phyloP scores from a whole-genome alignment of 352 stramenopile genomes.

The Thraustochytrium striatum region DNA sequence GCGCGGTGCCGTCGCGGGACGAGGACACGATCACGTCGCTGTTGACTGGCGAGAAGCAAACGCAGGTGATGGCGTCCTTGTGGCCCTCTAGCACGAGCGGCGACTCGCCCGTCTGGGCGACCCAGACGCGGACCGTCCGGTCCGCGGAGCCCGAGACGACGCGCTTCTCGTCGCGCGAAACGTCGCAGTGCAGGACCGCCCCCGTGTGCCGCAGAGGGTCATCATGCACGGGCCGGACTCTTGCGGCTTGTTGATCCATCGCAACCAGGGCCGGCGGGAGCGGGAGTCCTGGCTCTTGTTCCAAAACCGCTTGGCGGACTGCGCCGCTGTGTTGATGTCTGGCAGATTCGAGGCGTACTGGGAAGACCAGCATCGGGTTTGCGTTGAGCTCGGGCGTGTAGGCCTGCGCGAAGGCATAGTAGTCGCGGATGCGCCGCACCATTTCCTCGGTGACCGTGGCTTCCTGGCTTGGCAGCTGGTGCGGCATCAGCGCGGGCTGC shows the following conservation, averaged over 20 bases:
- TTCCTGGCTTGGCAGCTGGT: no score
- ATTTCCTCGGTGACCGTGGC: not conserved
- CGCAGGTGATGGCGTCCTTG: slow-evolving; percentile 22
- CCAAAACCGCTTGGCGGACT: slow-evolving; percentile 5
- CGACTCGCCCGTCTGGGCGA: slow-evolving; percentile 17
- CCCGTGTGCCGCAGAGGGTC: slow-evolving; percentile 22
- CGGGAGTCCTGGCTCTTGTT: no score
- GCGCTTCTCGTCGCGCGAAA: slow-evolving; percentile 35
- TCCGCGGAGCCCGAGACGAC: slow-evolving; percentile 35
- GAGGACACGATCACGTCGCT: slow-evolving; percentile 20
- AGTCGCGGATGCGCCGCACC: slow-evolving; percentile 15
- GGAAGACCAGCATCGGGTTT: slow-evolving; percentile 27
- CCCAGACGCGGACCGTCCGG: slow-evolving; percentile 39
- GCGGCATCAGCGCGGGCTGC: not conserved
- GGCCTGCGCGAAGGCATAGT: slow-evolving; percentile 26
- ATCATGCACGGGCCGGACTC: slow-evolving; percentile 29
- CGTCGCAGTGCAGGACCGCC: slow-evolving; percentile 2
- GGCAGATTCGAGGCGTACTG: slow-evolving; percentile 31
- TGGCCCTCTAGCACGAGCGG: slow-evolving; percentile 18
- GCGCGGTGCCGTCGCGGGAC: not conserved
- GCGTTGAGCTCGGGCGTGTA: slow-evolving; percentile 33
- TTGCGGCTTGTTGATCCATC: slow-evolving; percentile 33
- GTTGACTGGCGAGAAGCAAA: slow-evolving; percentile 12
- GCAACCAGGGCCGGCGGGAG: slow-evolving; percentile 14
- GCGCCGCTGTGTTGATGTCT: slow-evolving; percentile 18